Conservation (phyloP, 495 filamentous ascomycete genomes). For the Aspergillus conjunctus region DNA sequence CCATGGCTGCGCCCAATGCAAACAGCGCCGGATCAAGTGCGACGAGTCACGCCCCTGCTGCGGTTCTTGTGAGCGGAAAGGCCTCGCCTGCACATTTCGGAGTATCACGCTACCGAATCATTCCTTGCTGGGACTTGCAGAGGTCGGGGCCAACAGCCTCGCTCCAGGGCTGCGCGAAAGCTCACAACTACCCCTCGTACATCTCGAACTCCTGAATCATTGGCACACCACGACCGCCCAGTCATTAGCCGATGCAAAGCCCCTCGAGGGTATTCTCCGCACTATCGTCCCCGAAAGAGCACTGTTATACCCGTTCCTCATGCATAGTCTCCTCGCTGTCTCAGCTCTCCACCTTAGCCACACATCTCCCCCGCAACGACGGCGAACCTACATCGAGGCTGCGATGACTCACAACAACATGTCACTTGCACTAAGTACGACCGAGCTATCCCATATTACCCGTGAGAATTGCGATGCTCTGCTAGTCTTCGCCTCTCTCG, state of each 20-base stretch:
- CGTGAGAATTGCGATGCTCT: conserved; percentile 20
- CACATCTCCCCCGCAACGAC: not conserved
- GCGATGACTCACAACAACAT: conserved; percentile 19
- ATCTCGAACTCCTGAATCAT: conserved; percentile 21
- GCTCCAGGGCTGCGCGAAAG: not conserved
- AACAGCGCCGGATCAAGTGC: conserved; percentile 29
- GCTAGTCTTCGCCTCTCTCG: conserved; percentile 18
- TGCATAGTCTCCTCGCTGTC: conserved; percentile 19
- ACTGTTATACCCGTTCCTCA: conserved; percentile 14
- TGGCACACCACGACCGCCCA: conserved; percentile 14
- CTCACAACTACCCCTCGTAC: conserved; percentile 10
- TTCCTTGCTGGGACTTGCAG: too few relatives aligned
- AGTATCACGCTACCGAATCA: not conserved
- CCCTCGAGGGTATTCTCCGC: conserved; percentile 7
- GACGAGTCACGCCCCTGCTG: conserved; percentile 27
- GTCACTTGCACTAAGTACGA: conserved; percentile 9
- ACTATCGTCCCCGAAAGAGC: conserved; percentile 12
- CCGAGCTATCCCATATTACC: conserved; percentile 14
- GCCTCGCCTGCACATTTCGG: conserved; percentile 14
- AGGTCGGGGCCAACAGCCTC: too few relatives aligned
- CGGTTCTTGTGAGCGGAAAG: conserved; percentile 18
- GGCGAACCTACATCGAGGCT: conserved; percentile 3
- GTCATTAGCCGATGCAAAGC: conserved; percentile 5
- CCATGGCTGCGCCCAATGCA: conserved; percentile 27
- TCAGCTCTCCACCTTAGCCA: conserved; percentile 14